Conservation (phyloP, 1,284 basidiomycete genomes). For the Boletellus sp. region DNA sequence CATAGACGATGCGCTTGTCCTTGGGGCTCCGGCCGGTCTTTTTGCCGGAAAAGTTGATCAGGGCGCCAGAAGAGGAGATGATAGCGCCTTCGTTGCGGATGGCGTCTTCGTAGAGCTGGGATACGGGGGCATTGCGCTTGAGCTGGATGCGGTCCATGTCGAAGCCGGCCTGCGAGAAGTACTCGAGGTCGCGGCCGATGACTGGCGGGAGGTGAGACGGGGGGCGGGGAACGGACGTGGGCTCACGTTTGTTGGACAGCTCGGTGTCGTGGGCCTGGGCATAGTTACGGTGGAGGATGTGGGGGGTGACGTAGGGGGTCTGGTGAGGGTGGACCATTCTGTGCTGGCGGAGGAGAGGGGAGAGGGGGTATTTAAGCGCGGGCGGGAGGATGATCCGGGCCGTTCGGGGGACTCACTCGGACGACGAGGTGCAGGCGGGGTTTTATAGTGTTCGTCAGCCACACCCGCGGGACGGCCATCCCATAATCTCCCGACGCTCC, state of each 20-base stretch:
- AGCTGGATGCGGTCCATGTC: conserved; percentile 90
- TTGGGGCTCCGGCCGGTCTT: conserved; percentile 98
- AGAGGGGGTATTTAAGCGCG: conserved; percentile 11
- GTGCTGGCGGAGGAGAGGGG: conserved; percentile 8
- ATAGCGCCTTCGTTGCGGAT: conserved; percentile 97
- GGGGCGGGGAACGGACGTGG: not conserved
- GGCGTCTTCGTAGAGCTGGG: conserved; percentile 97
- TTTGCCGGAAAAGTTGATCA: conserved; percentile 99
- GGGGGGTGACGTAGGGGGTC: conserved; percentile 80
- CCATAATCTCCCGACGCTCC: conserved; percentile 38
- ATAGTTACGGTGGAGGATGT: conserved; percentile 81
- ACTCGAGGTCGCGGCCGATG: conserved; percentile 89
- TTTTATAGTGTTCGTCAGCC: conserved; percentile 33
- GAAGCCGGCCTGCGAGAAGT: conserved; percentile 99
- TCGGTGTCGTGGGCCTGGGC: conserved; percentile 69
- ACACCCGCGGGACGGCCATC: conserved; percentile 32
- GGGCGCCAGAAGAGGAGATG: conserved; percentile 91
- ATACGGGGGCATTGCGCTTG: conserved; percentile 94
- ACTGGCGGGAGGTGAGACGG: conserved; percentile 40
- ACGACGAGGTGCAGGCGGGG: conserved; percentile 7
- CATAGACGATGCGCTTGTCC: conserved; percentile 99
- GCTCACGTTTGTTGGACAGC: conserved; percentile 51
- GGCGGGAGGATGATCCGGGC: conserved; percentile 21
- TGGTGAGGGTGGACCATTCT: conserved; percentile 58
- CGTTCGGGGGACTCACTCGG: conserved; percentile 23